These are phyloP conservation scores for Pichia paraexigua DNA, from an alignment of 805 yeast species.

Conservation along the genomic window DNA sequence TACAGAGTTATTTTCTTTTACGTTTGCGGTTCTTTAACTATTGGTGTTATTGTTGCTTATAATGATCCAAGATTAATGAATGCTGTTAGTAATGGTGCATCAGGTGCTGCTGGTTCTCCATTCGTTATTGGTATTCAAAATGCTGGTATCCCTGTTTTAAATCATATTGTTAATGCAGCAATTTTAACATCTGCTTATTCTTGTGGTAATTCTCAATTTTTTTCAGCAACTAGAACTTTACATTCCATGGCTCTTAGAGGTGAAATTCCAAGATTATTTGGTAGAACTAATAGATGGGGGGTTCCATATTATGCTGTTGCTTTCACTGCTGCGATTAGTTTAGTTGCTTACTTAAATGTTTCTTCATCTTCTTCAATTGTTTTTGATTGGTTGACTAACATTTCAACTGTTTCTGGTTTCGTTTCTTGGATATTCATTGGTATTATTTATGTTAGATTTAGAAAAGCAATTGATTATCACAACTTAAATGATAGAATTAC, in stretches of 20 bases:
- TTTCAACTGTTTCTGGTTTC: conserved; percentile 60
- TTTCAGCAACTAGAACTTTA: conserved; percentile 35
- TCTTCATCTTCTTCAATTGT: conserved; percentile 45
- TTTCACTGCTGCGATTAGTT: conserved; percentile 32
- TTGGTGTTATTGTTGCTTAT: conserved; percentile 54
- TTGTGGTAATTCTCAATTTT: conserved; percentile 38
- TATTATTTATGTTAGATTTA: conserved; percentile 51
- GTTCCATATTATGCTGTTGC: conserved; percentile 48
- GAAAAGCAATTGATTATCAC: conserved; percentile 53
- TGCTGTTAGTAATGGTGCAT: conserved; percentile 36
- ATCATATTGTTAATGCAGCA: conserved; percentile 55
- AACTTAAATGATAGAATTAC: conserved; percentile 48
- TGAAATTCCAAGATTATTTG: conserved; percentile 32
- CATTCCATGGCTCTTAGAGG: conserved; percentile 35
- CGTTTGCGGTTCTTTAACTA: conserved; percentile 45
- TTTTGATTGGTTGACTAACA: conserved; percentile 58
- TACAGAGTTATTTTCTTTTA: conserved; percentile 57
- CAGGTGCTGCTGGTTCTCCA: conserved; percentile 57
- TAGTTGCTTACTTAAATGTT: conserved; percentile 46
- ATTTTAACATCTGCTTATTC: conserved; percentile 53
- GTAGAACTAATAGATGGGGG: conserved; percentile 38
- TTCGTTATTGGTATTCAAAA: conserved; percentile 57
- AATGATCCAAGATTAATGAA: conserved; percentile 39
- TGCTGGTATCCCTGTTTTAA: conserved; percentile 50
- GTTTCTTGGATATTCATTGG: conserved; percentile 52